Evolutionary conservation across 2,329 filamentous ascomycete genomes (phyloP).

Genomic region (Diaporthe humulicola): DNA sequence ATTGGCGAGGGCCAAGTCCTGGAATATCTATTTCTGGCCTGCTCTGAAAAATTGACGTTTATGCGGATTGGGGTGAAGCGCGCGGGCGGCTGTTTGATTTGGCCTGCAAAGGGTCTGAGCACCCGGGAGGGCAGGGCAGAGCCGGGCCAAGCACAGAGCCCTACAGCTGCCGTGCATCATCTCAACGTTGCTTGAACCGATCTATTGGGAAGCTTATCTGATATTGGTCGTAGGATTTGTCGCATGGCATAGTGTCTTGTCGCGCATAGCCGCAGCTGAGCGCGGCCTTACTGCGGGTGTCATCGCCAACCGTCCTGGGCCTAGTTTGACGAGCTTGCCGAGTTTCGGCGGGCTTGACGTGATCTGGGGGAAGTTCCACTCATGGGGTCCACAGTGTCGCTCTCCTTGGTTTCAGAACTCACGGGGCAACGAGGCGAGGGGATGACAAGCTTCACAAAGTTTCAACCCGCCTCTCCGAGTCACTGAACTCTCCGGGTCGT

Average conservation of each 20-base stretch:
- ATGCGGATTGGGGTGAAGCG: slow-evolving; percentile 13
- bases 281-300: slow-evolving; percentile 9
- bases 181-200: background rate
- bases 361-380: slow-evolving; percentile 28
- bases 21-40: slow-evolving; percentile 14
- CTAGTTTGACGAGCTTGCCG: slow-evolving; percentile 16
- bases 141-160: slow-evolving; percentile 8
- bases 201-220: background rate
- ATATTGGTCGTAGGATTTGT: background rate
- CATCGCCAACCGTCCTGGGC: background rate
- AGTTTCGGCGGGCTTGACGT: slow-evolving; percentile 23
- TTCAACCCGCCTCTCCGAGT: slow-evolving; percentile 5
- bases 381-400: background rate
- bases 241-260: background rate
- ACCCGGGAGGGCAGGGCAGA: background rate
- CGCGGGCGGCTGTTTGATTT: slow-evolving; percentile 16
- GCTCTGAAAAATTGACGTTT: slow-evolving; percentile 21
- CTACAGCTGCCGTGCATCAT: slow-evolving; percentile 11
- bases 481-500: background rate
- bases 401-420: slow-evolving; percentile 19
- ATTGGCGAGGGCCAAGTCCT: slow-evolving; percentile 20
- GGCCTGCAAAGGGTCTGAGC: slow-evolving; percentile 4
- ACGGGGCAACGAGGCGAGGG: slow-evolving; percentile 9
- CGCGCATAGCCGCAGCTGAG: slow-evolving; percentile 22
- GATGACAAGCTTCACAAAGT: slow-evolving; percentile 27